A percentile compares a stretch with the other conserved stretches of the same genome.
Evolutionary conservation across 2,329 filamentous ascomycete genomes (phyloP).

Genomic region (Curvularia sp.): DNA sequence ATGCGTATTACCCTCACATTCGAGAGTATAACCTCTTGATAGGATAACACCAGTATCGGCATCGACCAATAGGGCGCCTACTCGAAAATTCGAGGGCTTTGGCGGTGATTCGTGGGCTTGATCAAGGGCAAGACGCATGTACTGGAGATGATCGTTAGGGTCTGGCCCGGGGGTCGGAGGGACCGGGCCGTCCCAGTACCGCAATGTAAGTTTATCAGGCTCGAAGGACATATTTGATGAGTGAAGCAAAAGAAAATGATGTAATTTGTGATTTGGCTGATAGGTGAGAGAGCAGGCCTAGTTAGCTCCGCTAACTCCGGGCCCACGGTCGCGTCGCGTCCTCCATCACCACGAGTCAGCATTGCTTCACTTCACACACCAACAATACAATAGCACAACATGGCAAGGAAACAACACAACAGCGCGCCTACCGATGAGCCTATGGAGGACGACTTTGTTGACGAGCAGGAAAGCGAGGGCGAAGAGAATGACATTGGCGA

Average conservation of each 20-base stretch:
- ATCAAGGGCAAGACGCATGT: slow-evolving; percentile 76
- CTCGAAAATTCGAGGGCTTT: slow-evolving; percentile 89
- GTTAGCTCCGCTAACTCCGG: slow-evolving; percentile 36
- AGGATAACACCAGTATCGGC: slow-evolving; percentile 65
- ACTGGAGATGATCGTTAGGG: slow-evolving; percentile 47
- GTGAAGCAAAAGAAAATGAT: slow-evolving; percentile 14
- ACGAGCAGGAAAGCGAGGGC: slow-evolving; percentile 56
- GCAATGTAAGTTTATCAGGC: slow-evolving; percentile 23
- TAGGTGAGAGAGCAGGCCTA: slow-evolving; percentile 11
- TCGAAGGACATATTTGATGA: slow-evolving; percentile 31
- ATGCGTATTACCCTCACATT: slow-evolving; percentile 91
- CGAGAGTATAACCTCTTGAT: slow-evolving; percentile 86
- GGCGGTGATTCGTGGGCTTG: slow-evolving; percentile 81
- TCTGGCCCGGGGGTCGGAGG: slow-evolving; percentile 27
- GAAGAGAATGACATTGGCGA: slow-evolving; percentile 33
- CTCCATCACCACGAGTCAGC: slow-evolving; percentile 6
- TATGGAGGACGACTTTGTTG: slow-evolving; percentile 22
- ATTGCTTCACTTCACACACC: slow-evolving; percentile 13
- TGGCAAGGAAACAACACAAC: slow-evolving; percentile 18
- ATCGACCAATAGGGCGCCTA: slow-evolving; percentile 85
- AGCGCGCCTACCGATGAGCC: slow-evolving; percentile 10
- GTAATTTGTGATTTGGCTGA: slow-evolving; percentile 12
- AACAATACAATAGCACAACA: slow-evolving; percentile 13
- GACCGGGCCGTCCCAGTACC: slow-evolving; percentile 29
- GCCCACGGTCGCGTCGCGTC: slow-evolving; percentile 37